phyloP scores from a whole-genome alignment of 345 rosid species.

The Gynandropsis gynandra region DNA sequence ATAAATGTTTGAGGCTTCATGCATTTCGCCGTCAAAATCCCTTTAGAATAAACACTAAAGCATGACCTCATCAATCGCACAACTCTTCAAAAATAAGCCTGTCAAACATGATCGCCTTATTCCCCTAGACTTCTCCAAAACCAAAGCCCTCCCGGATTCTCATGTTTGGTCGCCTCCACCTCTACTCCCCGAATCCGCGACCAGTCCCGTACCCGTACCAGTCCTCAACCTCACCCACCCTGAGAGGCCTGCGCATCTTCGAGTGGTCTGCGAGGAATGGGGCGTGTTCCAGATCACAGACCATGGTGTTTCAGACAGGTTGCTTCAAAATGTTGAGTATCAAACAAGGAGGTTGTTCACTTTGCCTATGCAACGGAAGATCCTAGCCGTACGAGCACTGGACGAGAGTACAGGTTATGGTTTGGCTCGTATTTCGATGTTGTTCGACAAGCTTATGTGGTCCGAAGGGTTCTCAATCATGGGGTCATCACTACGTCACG shows the following conservation, averaged over 20 bases:
- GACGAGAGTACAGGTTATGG: conserved; percentile 59
- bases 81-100: conserved; percentile 29
- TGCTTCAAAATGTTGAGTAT: conserved; percentile 35
- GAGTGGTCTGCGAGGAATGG: conserved; percentile 61
- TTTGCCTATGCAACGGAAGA: conserved; percentile 49
- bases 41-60: neutral
- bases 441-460: conserved; percentile 73
- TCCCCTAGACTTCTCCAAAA: conserved; percentile 28
- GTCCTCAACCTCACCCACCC: conserved; percentile 44
- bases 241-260: conserved; percentile 26
- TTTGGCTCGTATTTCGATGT: conserved; percentile 44
- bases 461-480: conserved; percentile 67
- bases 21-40: conserved; percentile 15
- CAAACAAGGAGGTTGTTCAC: conserved; percentile 45
- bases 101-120: conserved; percentile 24
- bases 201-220: conserved; percentile 29
- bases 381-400: conserved; percentile 40
- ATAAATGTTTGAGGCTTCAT: conserved; percentile 12
- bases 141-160: conserved; percentile 25
- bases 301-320: conserved; percentile 49
- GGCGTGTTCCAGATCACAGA: conserved; percentile 66
- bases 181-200: neutral
- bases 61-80: conserved; percentile 22
- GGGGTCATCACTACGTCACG: conserved; percentile 57
- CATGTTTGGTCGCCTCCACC: conserved; percentile 17